Conservation (phyloP, 371 early-diverging fungal species). For the Rhizopus delemar region DNA sequence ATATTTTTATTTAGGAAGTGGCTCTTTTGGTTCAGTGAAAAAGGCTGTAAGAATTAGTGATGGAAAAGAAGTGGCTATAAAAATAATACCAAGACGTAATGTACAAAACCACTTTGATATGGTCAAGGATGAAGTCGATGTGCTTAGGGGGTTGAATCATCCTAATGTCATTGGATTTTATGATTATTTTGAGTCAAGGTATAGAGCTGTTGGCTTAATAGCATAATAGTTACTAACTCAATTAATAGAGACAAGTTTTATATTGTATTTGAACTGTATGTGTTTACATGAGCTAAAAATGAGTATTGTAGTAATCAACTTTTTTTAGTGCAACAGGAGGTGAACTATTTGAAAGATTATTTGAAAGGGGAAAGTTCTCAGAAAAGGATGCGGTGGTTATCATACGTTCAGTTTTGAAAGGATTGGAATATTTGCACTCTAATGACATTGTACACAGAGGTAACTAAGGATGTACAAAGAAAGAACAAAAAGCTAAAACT, state of each 20-base stretch:
- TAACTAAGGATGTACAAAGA: constrained; percentile 9
- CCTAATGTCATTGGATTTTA: constrained; percentile 77
- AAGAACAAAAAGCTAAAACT: not conserved
- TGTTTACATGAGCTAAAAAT: too few relatives aligned
- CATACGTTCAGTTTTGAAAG: constrained; percentile 63
- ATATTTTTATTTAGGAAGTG: constrained; percentile 52
- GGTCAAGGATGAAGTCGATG: constrained; percentile 74
- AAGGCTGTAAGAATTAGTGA: constrained; percentile 56
- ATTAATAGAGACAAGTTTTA: constrained; percentile 64
- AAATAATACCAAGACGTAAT: constrained; percentile 71
- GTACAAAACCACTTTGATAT: constrained; percentile 67
- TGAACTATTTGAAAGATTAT: constrained; percentile 87
- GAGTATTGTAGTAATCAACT: not conserved
- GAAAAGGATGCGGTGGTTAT: constrained; percentile 81
- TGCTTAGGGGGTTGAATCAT: constrained; percentile 70
- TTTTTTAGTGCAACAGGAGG: constrained; percentile 72
- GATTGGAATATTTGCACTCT: constrained; percentile 68
- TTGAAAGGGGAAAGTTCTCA: constrained; percentile 80
- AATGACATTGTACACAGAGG: constrained; percentile 70
- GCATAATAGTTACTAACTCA: constrained; percentile 1
- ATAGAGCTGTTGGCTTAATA: not conserved
- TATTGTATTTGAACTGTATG: constrained; percentile 83
- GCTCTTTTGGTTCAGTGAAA: constrained; percentile 80
- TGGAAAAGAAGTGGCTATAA: constrained; percentile 68
- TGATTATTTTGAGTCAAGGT: constrained; percentile 77